phyloP scores from a whole-genome alignment of 2,329 filamentous ascomycete genomes.

The Lecanicillium sp. region DNA sequence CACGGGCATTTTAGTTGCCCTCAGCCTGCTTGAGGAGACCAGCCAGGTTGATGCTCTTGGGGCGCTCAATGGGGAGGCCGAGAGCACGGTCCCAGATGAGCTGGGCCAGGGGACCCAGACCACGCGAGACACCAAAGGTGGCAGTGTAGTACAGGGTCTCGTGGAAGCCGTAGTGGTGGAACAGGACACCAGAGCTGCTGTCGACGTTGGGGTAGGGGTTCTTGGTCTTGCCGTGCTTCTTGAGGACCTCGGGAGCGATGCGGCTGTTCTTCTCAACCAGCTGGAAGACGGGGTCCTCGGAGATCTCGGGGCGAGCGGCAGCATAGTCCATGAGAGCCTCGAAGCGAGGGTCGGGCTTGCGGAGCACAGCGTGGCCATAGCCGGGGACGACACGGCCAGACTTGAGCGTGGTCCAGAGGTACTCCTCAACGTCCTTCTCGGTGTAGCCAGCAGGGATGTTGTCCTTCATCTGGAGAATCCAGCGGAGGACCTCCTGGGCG shows the following conservation, averaged over 20 bases:
- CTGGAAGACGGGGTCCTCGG: conserved; percentile 81
- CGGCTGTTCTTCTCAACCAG: conserved; percentile 90
- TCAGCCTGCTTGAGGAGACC: conserved; percentile 67
- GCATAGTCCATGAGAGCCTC: conserved; percentile 96
- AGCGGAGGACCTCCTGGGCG: conserved; percentile 93
- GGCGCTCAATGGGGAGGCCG: conserved; percentile 90
- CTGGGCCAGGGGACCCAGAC: conserved; percentile 83
- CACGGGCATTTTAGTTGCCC: conserved; percentile 22
- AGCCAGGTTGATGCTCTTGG: conserved; percentile 93
- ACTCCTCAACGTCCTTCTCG: conserved; percentile 75
- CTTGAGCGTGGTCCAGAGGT: conserved; percentile 89
- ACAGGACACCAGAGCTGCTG: conserved; percentile 83
- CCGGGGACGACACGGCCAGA: conserved; percentile 90
- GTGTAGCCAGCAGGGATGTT: conserved; percentile 70
- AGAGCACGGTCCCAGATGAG: conserved; percentile 93
- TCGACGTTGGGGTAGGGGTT: conserved; percentile 98
- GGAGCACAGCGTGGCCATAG: conserved; percentile 90
- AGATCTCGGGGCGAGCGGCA: conserved; percentile 73
- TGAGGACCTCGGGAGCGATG: conserved; percentile 83
- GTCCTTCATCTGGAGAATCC: conserved; percentile 94
- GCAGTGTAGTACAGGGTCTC: conserved; percentile 92
- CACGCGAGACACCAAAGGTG: conserved; percentile 60
- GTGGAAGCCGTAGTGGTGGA: conserved; percentile 97
- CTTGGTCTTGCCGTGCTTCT: conserved; percentile 95
- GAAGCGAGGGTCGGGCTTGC: conserved; percentile 95